These are phyloP conservation scores for Lablab purpureus DNA, from an alignment of 306 rosid genomes.

Conservation along the genomic window DNA sequence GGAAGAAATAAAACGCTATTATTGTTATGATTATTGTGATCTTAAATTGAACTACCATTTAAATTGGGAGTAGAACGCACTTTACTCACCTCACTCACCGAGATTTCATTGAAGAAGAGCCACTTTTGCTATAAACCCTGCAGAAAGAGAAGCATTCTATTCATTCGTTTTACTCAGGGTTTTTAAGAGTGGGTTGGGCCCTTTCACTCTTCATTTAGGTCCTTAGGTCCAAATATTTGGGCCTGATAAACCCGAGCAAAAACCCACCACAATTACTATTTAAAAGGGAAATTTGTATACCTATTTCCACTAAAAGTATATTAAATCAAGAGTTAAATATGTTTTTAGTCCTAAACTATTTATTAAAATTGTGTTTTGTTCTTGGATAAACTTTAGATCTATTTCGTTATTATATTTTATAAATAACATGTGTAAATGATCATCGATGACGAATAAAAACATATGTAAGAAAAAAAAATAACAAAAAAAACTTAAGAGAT, in stretches of 20 bases:
- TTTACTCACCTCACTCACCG: neutral
- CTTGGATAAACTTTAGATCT: too few relatives aligned
- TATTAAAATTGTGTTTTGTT: too few relatives aligned
- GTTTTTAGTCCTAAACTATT: too few relatives aligned
- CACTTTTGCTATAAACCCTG: neutral
- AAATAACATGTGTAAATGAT: too few relatives aligned
- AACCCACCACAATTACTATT: too few relatives aligned
- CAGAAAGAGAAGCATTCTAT: neutral
- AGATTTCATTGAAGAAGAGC: neutral
- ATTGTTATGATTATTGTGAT: neutral
- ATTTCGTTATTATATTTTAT: too few relatives aligned
- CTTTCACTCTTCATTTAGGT: neutral
- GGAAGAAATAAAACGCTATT: neutral
- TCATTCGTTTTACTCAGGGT: neutral
- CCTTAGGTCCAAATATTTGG: neutral
- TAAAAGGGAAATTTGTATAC: too few relatives aligned
- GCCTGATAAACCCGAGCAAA: neutral
- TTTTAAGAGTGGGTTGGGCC: conserved; percentile 12
- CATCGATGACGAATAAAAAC: too few relatives aligned
- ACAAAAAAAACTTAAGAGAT: too few relatives aligned
- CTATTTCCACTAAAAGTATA: too few relatives aligned
- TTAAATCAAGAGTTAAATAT: too few relatives aligned
- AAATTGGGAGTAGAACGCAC: neutral
- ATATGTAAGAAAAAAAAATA: too few relatives aligned
- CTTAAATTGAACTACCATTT: neutral